phyloP scores from a whole-genome alignment of 1,284 basidiomycete species.

The Phellinidium pouzarii region DNA sequence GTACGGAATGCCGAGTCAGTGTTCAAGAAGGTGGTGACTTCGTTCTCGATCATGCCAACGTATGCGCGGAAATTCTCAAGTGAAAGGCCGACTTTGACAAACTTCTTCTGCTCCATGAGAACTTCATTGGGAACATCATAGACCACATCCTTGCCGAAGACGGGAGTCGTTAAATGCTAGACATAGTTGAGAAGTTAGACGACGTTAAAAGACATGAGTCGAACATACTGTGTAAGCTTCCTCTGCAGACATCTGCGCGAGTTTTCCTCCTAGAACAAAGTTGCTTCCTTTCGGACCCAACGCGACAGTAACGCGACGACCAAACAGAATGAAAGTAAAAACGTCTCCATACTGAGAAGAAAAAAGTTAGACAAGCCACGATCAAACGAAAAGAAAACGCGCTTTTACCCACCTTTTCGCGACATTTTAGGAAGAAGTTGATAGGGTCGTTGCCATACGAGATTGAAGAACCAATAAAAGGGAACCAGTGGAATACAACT shows the following conservation, averaged over 20 bases:
- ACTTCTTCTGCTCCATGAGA: constrained; percentile 99
- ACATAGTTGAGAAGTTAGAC: constrained; percentile 7
- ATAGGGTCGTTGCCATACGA: constrained; percentile 77
- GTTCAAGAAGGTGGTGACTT: constrained; percentile 69
- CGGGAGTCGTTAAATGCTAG: constrained; percentile 83
- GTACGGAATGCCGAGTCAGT: constrained; percentile 54
- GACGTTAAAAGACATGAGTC: neutral
- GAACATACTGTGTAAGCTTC: constrained; percentile 84
- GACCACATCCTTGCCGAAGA: constrained; percentile 96
- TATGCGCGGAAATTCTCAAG: constrained; percentile 90
- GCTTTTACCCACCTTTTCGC: constrained; percentile 65
- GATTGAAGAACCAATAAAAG: constrained; percentile 72
- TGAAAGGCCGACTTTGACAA: constrained; percentile 91
- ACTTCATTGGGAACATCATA: constrained; percentile 96
- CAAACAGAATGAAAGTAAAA: constrained; percentile 93
- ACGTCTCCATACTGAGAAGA: constrained; percentile 53
- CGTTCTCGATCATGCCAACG: constrained; percentile 84
- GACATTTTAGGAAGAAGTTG: constrained; percentile 66
- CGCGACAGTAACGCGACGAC: constrained; percentile 86
- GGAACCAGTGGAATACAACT: constrained; percentile 74
- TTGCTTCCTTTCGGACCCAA: constrained; percentile 92
- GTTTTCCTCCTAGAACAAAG: constrained; percentile 91
- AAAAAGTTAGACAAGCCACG: neutral
- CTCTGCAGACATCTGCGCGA: constrained; percentile 89
- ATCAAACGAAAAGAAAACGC: neutral